A percentile compares a stretch with the other conserved stretches of the same genome.
phyloP scores from a whole-genome alignment of 768 basidiomycete species.

The Serendipita indica region DNA sequence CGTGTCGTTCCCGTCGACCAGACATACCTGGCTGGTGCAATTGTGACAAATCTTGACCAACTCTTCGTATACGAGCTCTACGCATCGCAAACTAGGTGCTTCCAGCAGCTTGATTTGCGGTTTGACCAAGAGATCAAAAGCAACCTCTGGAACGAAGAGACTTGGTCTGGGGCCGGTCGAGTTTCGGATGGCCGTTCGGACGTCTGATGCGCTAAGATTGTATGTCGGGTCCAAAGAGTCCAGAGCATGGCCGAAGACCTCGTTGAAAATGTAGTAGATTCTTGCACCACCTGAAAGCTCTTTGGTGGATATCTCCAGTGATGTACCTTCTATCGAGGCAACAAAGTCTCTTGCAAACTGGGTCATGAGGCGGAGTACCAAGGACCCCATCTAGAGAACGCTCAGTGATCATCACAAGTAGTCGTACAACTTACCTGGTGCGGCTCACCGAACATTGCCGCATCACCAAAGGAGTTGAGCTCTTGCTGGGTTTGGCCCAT shows the following conservation, averaged over 20 bases:
- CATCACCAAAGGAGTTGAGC: constrained; percentile 88
- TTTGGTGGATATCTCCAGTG: constrained; percentile 91
- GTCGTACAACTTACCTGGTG: constrained; percentile 32
- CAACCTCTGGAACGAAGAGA: constrained; percentile 91
- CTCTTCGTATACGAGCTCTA: constrained; percentile 97
- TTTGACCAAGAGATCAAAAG: constrained; percentile 92
- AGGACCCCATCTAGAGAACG: constrained; percentile 35
- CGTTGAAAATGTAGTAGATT: constrained; percentile 99
- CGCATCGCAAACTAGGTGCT: constrained; percentile 85
- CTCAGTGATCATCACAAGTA: background rate
- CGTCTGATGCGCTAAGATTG: constrained; percentile 86
- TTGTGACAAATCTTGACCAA: constrained; percentile 99
- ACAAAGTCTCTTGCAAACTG: constrained; percentile 96
- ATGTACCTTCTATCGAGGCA: constrained; percentile 93
- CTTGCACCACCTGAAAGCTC: constrained; percentile 95
- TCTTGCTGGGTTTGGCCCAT: constrained; percentile 99
- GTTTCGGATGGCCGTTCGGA: constrained; percentile 95
- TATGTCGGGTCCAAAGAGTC: constrained; percentile 78
- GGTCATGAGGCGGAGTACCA: constrained; percentile 94
- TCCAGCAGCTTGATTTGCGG: constrained; percentile 96
- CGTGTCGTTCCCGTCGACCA: background rate
- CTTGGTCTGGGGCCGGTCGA: constrained; percentile 95
- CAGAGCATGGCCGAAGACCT: constrained; percentile 88
- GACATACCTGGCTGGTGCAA: constrained; percentile 71
- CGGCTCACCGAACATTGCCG: constrained; percentile 79